Percentiles rank a stretch among this genome's conserved stretches.
Conservation (phyloP, 495 filamentous ascomycete genomes). For the Glonium stellatum region DNA sequence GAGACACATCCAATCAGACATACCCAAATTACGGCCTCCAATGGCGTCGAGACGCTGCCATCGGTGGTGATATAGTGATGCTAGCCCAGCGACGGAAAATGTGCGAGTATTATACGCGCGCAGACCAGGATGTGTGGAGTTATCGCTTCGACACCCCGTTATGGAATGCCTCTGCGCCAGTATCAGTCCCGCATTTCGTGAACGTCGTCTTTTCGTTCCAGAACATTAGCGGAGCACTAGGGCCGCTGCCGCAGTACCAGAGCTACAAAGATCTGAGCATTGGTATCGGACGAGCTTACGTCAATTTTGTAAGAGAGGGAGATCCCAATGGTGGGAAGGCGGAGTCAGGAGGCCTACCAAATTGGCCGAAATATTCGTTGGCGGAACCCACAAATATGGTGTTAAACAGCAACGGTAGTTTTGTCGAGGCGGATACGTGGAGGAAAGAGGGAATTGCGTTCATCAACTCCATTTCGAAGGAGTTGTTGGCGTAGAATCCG, state of each 20-base stretch:
- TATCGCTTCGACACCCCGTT: conserved; percentile 30
- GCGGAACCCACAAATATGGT: conserved; percentile 41
- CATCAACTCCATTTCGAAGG: conserved; percentile 36
- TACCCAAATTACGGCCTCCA: conserved; percentile 23
- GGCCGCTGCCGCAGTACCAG: conserved; percentile 29
- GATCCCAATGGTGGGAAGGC: conserved; percentile 22
- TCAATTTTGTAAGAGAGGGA: conserved; percentile 21
- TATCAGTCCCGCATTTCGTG: conserved; percentile 23
- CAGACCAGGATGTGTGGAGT: conserved; percentile 20
- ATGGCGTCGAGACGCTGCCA: conserved; percentile 29
- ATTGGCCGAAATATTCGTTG: conserved; percentile 44
- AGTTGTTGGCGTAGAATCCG: conserved; percentile 20
- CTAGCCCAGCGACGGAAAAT: conserved; percentile 29
- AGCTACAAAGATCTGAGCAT: conserved; percentile 24
- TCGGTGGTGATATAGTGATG: conserved; percentile 28
- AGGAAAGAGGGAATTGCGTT: conserved; percentile 40
- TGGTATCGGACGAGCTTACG: conserved; percentile 26
- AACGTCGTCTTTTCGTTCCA: conserved; percentile 30
- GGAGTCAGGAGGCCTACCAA: conserved; percentile 19
- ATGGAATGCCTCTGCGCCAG: conserved; percentile 26
- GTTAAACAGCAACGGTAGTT: conserved; percentile 37
- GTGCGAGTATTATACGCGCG: conserved; percentile 22
- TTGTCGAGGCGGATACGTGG: conserved; percentile 38
- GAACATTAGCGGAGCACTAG: conserved; percentile 29
- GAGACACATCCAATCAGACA: conserved; percentile 14